Percentiles rank a stretch among this genome's conserved stretches.
Conservation (phyloP, 148 eudicot species). For the Fagopyrum homotropicum region DNA sequence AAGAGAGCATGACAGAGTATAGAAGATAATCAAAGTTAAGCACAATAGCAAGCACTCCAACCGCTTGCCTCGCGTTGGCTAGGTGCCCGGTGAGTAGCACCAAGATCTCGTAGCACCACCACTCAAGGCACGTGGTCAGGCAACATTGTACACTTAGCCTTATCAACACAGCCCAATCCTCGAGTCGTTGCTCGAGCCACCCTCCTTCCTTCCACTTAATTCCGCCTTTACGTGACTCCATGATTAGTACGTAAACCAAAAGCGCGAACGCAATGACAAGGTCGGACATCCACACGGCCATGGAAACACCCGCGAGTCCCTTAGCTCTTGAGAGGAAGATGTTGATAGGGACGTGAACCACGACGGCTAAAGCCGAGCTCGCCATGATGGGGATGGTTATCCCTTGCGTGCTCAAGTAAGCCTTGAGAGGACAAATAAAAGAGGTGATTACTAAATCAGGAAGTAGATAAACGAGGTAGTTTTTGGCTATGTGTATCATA, state of each 20-base stretch:
- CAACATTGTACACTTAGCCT: conserved; percentile 61
- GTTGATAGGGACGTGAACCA: conserved; percentile 59
- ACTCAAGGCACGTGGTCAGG: conserved; percentile 76
- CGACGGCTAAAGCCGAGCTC: conserved; percentile 45
- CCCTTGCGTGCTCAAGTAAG: conserved; percentile 74
- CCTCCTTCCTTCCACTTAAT: conserved; percentile 55
- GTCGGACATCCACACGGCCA: conserved; percentile 68
- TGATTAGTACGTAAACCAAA: conserved; percentile 23
- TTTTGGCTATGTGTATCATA: conserved; percentile 40
- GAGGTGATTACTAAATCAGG: conserved; percentile 65
- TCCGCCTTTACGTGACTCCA: conserved; percentile 40
- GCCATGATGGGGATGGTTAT: conserved; percentile 57
- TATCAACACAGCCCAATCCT: conserved; percentile 49
- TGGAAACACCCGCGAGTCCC: conserved; percentile 69
- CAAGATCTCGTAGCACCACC: conserved; percentile 87
- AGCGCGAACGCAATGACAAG: conserved; percentile 32
- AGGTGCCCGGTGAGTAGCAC: conserved; percentile 59
- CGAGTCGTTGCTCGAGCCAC: conserved; percentile 59
- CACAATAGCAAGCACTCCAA: conserved; percentile 68
- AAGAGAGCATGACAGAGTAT: conserved; percentile 63
- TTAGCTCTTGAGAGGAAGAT: conserved; percentile 39
- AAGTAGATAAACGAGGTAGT: conserved; percentile 46
- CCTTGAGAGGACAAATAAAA: conserved; percentile 58
- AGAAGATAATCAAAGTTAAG: conserved; percentile 75
- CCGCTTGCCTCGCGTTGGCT: conserved; percentile 44